Evolutionary conservation across 1,284 basidiomycete species (phyloP), one percentile per base, ranked within the genome.

Genomic region (Fomitopsis schrenkii): DNA sequence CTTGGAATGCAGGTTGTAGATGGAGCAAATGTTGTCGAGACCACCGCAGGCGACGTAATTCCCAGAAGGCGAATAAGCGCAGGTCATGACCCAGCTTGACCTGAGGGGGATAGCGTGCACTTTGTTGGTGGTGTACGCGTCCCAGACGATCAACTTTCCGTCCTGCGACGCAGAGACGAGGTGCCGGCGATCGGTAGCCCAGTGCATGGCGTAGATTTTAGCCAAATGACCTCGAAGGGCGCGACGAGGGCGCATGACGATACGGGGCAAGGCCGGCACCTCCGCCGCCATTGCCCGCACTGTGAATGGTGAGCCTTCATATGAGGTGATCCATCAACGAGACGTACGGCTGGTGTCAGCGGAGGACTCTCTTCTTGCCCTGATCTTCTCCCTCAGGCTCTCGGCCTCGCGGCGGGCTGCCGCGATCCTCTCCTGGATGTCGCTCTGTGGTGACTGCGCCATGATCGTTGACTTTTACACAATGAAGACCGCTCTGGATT

Each of bases 201-300:
- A 99, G 76, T 98, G 97, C 91, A 99, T 97, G 55, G 97, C 96
- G 76, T 98, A 98, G 74, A 99, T 98, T 84, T 99, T 99, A 67
- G 97, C 96, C 62, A 98, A 85, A 79, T 98, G 97, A 52, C 97
- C 97, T 71, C 96, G 92, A 69, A 99, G 87, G 63, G 95, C 94
- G 66, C 97, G 89, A 63, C 96, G 88, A 54, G 94, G 93, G 69
- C 95, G 93, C 91, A 99, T 95, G 36, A 97, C 89, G 68, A 99
- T 93, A 63, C 97, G 90, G 41, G 97, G 96, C 56, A 99, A 83
- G 14, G 95, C 90, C 65, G 97, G 95, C 41, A 98, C 91, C 74
- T 98, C 97, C 60, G 91, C 91, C 44, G 97, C 95, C 95, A 98
- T 97, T 22, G 95, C 94, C 59, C 95, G 91, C 71, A 99, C 96